Base-by-base conservation (phyloP, 2,329 filamentous ascomycete species). In the Diaporthe destruens region DNA sequence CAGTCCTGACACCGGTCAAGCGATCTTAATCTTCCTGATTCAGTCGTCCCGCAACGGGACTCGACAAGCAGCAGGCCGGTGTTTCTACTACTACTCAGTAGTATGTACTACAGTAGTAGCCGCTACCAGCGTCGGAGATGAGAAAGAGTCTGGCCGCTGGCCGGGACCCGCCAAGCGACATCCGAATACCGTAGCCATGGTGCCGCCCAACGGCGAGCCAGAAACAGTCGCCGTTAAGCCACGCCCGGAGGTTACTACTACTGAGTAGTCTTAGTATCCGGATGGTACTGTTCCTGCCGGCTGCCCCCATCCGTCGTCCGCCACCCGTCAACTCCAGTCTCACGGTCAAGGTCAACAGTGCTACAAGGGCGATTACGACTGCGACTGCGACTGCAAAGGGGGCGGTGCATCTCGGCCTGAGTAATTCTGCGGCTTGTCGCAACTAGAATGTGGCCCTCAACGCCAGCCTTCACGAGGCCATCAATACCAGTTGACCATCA, bases 81-180 rank as follows among this genome's bases (percentile, higher is more conserved):
- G 18, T 49, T 23, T 29, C 6, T 23, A n/a, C n/a, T n/a, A n/a
- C n/a, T n/a, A n/a, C n/a, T n/a, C n/a, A n/a, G n/a, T n/a, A n/a
- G n/a, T n/a, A n/a, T n/a, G n/a, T n/a, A n/a, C n/a, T n/a, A n/a
- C n/a, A n/a, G n/a, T n/a, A n/a, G n/a, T n/a, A 51, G 18, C 36
- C 29, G 42, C 14, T 65, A 14, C 12, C 44, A 36, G 61, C 29
- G 32, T 51, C 61, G 61, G 61, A 65, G 61, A 65, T 65, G 61
- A 65, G 25, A 16, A 36, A 20, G 23, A 36, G 36, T 51, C 29
- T 36, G 61, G 29, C 32, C 23, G 61, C 44, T 47, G 32, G 25
- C 61, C 61, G 61, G 61, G 61, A 36, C 44, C 61, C 44, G 44
- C 61, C 61, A 51, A 36, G 61, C 61, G 61, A 65, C 20, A 65